Conservation (phyloP, 2,329 filamentous ascomycete genomes). For the Colletotrichum zoysiae region DNA sequence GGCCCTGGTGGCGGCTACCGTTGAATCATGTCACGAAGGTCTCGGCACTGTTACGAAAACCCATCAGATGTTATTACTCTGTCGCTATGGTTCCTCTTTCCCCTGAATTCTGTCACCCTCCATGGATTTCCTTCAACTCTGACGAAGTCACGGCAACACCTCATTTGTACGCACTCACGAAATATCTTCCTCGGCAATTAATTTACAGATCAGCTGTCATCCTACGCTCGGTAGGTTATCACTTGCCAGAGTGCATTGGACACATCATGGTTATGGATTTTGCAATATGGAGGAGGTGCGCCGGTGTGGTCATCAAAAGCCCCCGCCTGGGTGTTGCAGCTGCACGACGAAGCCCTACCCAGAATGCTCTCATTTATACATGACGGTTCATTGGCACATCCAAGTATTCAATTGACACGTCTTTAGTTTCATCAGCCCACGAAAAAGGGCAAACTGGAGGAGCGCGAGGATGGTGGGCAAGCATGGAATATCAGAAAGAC, state of each 20-base stretch:
- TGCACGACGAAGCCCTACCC: slow-evolving; percentile 30
- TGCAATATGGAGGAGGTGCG: slow-evolving; percentile 59
- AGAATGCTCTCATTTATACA: slow-evolving; percentile 35
- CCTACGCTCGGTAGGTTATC: slow-evolving; percentile 66
- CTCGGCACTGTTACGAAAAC: slow-evolving; percentile 21
- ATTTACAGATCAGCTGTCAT: slow-evolving; percentile 69
- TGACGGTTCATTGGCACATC: slow-evolving; percentile 33
- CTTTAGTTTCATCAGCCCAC: slow-evolving; percentile 16
- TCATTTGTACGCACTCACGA: slow-evolving; percentile 58
- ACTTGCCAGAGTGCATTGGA: slow-evolving; percentile 68
- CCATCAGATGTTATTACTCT: slow-evolving; percentile 26
- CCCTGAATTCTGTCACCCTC: slow-evolving; percentile 10
- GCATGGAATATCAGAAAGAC: slow-evolving; percentile 40
- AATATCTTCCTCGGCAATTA: slow-evolving; percentile 65
- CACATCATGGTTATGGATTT: slow-evolving; percentile 72
- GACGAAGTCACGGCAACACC: slow-evolving; percentile 51
- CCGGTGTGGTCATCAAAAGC: slow-evolving; percentile 25
- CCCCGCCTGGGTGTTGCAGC: slow-evolving; percentile 30
- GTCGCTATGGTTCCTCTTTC: slow-evolving; percentile 32
- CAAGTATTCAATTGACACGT: slow-evolving; percentile 11
- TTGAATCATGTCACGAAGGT: slow-evolving; percentile 50
- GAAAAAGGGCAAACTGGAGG: not conserved
- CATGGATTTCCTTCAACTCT: slow-evolving; percentile 48
- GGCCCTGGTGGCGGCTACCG: slow-evolving; percentile 66
- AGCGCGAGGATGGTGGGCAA: slow-evolving; percentile 12